phyloP scores from a whole-genome alignment of 805 yeast genomes.

The Cyberlindnera americana region DNA sequence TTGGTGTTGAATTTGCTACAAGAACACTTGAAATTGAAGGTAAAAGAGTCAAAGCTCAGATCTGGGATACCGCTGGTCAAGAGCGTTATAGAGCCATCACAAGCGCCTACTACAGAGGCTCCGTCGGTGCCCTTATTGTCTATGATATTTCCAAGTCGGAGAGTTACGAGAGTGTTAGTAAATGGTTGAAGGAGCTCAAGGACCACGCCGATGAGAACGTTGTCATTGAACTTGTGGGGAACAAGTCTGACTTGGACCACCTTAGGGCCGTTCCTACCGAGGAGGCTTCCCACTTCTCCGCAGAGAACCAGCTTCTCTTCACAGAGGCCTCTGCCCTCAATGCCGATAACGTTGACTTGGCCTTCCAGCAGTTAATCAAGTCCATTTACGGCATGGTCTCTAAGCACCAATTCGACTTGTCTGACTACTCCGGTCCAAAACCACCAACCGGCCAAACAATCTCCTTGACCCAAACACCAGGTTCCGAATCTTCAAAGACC shows the following conservation, averaged over 20 bases:
- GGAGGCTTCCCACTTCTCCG: slow-evolving; percentile 92
- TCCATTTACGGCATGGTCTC: slow-evolving; percentile 93
- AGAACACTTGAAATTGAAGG: slow-evolving; percentile 87
- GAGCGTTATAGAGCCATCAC: slow-evolving; percentile 98
- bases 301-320: slow-evolving; percentile 86
- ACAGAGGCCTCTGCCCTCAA: slow-evolving; percentile 95
- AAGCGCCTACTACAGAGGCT: slow-evolving; percentile 95
- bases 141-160: slow-evolving; percentile 92
- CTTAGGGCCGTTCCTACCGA: slow-evolving; percentile 96
- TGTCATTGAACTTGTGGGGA: slow-evolving; percentile 90
- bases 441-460: slow-evolving; percentile 89
- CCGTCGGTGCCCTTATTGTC: slow-evolving; percentile 94
- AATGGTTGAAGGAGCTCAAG: slow-evolving; percentile 88
- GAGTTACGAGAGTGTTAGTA: slow-evolving; percentile 77
- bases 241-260: slow-evolving; percentile 87
- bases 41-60: slow-evolving; percentile 81
- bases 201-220: slow-evolving; percentile 93
- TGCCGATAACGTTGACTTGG: slow-evolving; percentile 90
- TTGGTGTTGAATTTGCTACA: slow-evolving; percentile 98
- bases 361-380: slow-evolving; percentile 89
- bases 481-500: slow-evolving; percentile 58
- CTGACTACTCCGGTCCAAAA: slow-evolving; percentile 60
- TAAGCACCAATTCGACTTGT: slow-evolving; percentile 86
- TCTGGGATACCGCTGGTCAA: slow-evolving; percentile 99
- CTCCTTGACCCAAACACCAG: slow-evolving; percentile 89